These are phyloP conservation scores for Aspergillus oerlinghausenensis DNA, from an alignment of 2,329 filamentous ascomycete genomes.

Conservation along the genomic window DNA sequence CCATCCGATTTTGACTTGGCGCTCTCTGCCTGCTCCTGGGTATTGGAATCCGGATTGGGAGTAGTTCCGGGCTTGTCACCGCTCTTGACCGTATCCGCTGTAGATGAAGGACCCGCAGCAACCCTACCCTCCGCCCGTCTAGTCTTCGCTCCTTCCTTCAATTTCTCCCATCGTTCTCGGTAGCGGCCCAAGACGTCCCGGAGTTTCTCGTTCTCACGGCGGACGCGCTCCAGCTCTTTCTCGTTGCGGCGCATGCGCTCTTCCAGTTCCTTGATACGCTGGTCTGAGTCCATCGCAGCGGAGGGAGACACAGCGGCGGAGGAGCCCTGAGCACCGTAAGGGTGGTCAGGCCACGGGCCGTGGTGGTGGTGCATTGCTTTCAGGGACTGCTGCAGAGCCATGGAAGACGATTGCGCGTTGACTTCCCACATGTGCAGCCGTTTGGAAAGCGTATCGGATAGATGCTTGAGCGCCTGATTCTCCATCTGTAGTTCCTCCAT, in stretches of 20 bases:
- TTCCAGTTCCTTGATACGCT: constrained; percentile 62
- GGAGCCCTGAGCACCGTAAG: constrained; percentile 25
- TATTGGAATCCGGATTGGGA: not conserved
- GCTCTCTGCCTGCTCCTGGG: not conserved
- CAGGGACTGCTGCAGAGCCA: constrained; percentile 80
- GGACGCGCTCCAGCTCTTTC: constrained; percentile 61
- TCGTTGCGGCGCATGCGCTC: constrained; percentile 56
- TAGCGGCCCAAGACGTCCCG: constrained; percentile 53
- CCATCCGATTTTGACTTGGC: not conserved
- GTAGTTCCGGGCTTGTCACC: not conserved
- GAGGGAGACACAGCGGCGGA: constrained; percentile 24
- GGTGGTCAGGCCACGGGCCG: constrained; percentile 22
- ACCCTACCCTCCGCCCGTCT: constrained; percentile 25
- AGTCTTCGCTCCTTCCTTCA: constrained; percentile 59
- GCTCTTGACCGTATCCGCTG: not conserved
- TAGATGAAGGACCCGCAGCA: constrained; percentile 6
- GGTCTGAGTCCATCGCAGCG: constrained; percentile 38
- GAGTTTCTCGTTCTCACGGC: constrained; percentile 57
- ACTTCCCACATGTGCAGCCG: constrained; percentile 91
- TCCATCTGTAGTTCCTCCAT: constrained; percentile 85
- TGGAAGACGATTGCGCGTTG: constrained; percentile 79
- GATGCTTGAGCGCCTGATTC: constrained; percentile 78
- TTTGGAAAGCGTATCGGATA: constrained; percentile 79
- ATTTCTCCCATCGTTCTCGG: constrained; percentile 62
- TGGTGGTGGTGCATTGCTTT: constrained; percentile 44